Base-by-base conservation (phyloP, 257 asterid genomes). In the Nicotiana benthamiana region DNA sequence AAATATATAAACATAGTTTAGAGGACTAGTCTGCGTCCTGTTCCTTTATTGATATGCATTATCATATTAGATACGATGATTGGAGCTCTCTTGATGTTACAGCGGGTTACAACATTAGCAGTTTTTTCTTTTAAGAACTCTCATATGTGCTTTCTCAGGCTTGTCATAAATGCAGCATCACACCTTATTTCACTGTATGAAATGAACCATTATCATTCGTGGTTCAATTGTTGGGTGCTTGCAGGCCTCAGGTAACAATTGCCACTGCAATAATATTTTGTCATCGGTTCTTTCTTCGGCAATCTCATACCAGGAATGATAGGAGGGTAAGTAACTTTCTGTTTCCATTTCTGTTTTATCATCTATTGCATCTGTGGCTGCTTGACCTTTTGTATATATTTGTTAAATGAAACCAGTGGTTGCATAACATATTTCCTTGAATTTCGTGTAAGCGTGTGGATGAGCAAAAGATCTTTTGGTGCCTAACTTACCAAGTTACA, bases 181-280 rank as follows among this genome's bases (percentile, higher is more conserved):
- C 46, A 20, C 34, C 51, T 75, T 32, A 9, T 5, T 75, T 80
- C 65, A 34, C 46, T 59, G 9, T 68, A 75, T 67, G 66, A 51
- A 34, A 13, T 46, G 26, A 22, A 70, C 59, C 57, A 0, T 70
- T 43, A 43, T 12, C 59, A 20, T 43, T 40, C 12, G 12, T 40
- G 59, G 59, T 22, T 68, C 75, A n/a, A 28, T 70, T 75, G 77
- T 46, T 64, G 79, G 77, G 48, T 77, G 60, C 79, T 89, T 86
- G 92, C 98, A 95, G 99, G 91, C 99, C 98, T 13, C 99, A 95
- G 90, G 97, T 93, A 65, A 95, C 98, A 15, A 95, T 95, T 89
- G 99, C 99, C 22, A 95, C 98, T 2, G 97, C 99, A 63, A 95
- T 95, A 65, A 89, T 95, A 85, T 95, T 95, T 84, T 95, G 97